Evolutionary conservation across 805 yeast species (phyloP), one percentile per base, ranked within the genome.

Genomic region (Pachysolen tannophilus): DNA sequence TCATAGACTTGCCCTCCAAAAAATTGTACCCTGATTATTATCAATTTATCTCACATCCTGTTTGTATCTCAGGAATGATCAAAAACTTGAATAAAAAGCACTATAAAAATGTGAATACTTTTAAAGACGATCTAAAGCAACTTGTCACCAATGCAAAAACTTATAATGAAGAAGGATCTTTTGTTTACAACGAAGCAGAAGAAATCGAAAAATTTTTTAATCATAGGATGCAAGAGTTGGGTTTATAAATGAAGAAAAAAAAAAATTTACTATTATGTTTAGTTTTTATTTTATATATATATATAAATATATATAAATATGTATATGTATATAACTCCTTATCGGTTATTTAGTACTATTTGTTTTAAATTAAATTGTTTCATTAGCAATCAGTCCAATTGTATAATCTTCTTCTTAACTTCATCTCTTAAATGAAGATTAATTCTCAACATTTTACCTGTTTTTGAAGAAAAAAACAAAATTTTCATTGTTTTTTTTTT

Each of bases 11-110:
- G 34, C 97, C 97, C 3, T 70, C 88, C 0, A 70, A 72, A 43
- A 72, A 72, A 53, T 52, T 75, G 35, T 90, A 86, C 54, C 92
- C 96, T 0, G 97, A 90, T 56, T 90, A 90, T 55, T 90, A 81
- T 46, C 61, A 67, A 46, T 51, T 80, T 21, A 79, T 82, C 47
- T 57, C 61, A 43, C 56, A 59, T 36, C 87, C 88, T 3, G 71
- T 78, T 17, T 68, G 87, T 2, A 55, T 82, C 33, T 63, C 63
- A 34, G 74, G 66, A 43, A 60, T 82, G 35, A 62, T 60, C 39
- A 75, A 72, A 55, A 65, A 65, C 35, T 48, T 78, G 35, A 61
- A 64, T 15, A 47, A 50, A 18, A 55, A 52, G 5, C 40, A 41
- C 14, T 67, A 66, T 40, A 39, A 32, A 15, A 49, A 62, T 18